Evolutionary conservation across 176 grass and related monocot genomes (phyloP), one percentile per base, ranked within the genome.

Genomic region (Areca catechu): DNA sequence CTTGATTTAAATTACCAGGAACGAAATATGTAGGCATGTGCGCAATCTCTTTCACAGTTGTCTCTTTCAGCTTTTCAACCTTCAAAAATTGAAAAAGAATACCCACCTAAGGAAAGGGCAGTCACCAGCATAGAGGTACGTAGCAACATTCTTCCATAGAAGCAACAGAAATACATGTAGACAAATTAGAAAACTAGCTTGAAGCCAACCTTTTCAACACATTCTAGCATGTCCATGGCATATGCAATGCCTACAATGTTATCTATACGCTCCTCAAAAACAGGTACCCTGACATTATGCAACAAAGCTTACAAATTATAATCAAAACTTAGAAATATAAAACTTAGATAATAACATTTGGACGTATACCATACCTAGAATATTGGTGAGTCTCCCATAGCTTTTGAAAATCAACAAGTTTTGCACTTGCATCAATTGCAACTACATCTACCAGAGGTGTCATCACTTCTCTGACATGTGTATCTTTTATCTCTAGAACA

Each of bases 161-260:
- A 43, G 23, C 22, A 49, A 51, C 6, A 54, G 61, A 15, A 67
- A 16, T n/a, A 29, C 27, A 29, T 20, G 19, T 34, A 53, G 28
- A 25, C 12, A n/a, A 24, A 4, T 54, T 59, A 67, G 18, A 10
- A 54, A 16, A 37, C 20, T 71, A 55, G 55, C 23, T 49, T 53
- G 53, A 73, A 61, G 76, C 72, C 49, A 22, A 90, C 86, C 81
- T 85, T 79, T 76, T 90, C 86, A 58, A 91, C 83, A 19, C 83
- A 86, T 79, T 98, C 84, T 65, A 98, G 93, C 93, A 98, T 92
- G 62, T 92, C 93, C 93, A 98, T 98, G 57, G 93, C 93, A 70
- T 98, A 98, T 70, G 82, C 93, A 80, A 98, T 85, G 79, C 93
- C 93, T 49, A 92, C 88, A 14, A 98, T 98, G 82, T 98, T 98